Evolutionary conservation across 345 rosid genomes (phyloP).

Genomic region (Sonneratia alba): DNA sequence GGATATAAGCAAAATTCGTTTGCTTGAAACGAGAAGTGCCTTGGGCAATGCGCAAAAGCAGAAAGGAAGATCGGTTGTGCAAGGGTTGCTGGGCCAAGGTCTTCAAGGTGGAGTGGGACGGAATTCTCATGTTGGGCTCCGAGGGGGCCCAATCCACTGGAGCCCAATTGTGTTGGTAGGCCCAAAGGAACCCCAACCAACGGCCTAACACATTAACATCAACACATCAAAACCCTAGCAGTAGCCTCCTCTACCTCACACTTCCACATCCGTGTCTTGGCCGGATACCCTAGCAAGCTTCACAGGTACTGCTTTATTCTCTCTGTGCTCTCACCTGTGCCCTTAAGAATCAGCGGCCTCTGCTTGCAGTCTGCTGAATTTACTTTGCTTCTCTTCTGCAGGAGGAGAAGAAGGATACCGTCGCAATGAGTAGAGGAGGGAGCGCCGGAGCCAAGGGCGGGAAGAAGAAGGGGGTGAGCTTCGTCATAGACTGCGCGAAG

Average conservation of each 20-base stretch:
- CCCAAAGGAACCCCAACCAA: too few species aligned
- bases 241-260: background rate
- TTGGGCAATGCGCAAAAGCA: too few species aligned
- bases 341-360: background rate
- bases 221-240: slow-evolving; percentile 9
- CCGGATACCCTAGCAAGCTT: slow-evolving; percentile 1
- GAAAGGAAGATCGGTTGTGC: too few species aligned
- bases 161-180: too few species aligned
- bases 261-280: slow-evolving; percentile 11
- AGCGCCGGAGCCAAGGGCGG: slow-evolving; percentile 21
- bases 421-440: slow-evolving; percentile 23
- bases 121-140: too few species aligned
- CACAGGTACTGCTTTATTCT: background rate
- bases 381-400: background rate
- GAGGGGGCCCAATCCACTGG: too few species aligned
- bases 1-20: too few species aligned
- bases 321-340: background rate
- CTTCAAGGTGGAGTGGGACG: too few species aligned
- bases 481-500: slow-evolving; percentile 36
- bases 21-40: too few species aligned
- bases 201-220: too few species aligned
- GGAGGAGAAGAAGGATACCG: background rate
- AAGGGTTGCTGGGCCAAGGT: too few species aligned
- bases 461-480: slow-evolving; percentile 38
- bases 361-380: background rate